Evolutionary conservation across 1,284 basidiomycete species (phyloP).

Genomic region (Cryptococcus amylolentus): DNA sequence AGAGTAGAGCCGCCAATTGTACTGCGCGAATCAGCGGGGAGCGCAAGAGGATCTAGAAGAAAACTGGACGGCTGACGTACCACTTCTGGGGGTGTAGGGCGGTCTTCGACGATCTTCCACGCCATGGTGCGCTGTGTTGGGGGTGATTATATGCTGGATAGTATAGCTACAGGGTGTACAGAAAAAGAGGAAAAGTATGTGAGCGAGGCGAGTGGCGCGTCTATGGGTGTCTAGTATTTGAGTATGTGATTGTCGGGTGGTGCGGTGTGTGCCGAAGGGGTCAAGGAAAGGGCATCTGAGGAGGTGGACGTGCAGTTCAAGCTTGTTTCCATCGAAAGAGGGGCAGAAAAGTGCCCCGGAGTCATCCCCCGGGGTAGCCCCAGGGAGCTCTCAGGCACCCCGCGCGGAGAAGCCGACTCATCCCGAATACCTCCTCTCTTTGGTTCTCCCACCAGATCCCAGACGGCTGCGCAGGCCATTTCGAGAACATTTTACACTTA

Average conservation of each 20-base stretch:
- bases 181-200: too few relatives aligned
- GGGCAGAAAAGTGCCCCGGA: too few relatives aligned
- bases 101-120: slow-evolving; percentile 5
- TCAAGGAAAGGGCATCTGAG: neutral
- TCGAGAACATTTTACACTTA: too few relatives aligned
- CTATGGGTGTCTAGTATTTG: neutral
- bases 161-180: neutral
- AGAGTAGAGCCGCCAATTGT: slow-evolving; percentile 7
- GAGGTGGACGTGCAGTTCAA: too few relatives aligned
- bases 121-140: neutral
- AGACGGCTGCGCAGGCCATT: too few relatives aligned
- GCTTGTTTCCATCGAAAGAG: too few relatives aligned
- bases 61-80: neutral
- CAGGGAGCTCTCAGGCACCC: too few relatives aligned
- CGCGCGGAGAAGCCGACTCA: too few relatives aligned
- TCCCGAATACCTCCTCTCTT: too few relatives aligned
- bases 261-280: neutral
- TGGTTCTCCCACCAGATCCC: too few relatives aligned
- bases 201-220: neutral
- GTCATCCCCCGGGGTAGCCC: too few relatives aligned
- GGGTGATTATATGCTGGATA: neutral
- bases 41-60: neutral
- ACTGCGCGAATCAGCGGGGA: neutral
- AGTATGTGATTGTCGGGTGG: neutral
- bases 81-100: slow-evolving; percentile 4